Percentiles rank a stretch among this genome's conserved stretches.
These are phyloP conservation scores for Tolypocladium album DNA, from an alignment of 2,329 filamentous ascomycete genomes.

Conservation along the genomic window DNA sequence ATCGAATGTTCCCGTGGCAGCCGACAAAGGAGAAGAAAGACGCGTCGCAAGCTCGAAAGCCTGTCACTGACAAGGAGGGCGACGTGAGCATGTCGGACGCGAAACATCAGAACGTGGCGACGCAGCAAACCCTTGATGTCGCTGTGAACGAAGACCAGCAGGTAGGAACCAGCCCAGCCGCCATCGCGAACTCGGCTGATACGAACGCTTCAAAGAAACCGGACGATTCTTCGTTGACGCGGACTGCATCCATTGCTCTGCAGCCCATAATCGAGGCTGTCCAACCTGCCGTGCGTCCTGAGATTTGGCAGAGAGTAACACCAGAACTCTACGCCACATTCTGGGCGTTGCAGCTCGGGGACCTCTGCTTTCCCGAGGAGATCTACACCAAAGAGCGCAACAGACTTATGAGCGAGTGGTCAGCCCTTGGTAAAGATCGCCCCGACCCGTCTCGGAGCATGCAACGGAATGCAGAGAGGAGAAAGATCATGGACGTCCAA, in stretches of 20 bases:
- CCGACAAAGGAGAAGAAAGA: conserved; percentile 16
- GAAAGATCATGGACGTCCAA: conserved; percentile 58
- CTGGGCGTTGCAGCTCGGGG: conserved; percentile 79
- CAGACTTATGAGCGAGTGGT: conserved; percentile 55
- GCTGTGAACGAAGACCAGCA: conserved; percentile 23
- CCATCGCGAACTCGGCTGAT: conserved; percentile 12
- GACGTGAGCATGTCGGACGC: conserved; percentile 42
- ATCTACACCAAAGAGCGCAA: conserved; percentile 71
- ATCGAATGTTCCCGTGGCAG: conserved; percentile 42
- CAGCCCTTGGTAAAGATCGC: conserved; percentile 58
- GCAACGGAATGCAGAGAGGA: conserved; percentile 53
- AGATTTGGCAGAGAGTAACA: conserved; percentile 60
- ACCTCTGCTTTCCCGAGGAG: conserved; percentile 64
- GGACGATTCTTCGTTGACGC: conserved; percentile 21
- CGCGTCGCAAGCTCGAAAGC: conserved; percentile 11
- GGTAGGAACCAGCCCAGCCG: conserved; percentile 12
- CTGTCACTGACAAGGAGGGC: conserved; percentile 38
- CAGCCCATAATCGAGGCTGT: conserved; percentile 64
- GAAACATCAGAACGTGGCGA: conserved; percentile 14
- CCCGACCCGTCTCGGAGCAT: conserved; percentile 59
- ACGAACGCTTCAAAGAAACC: conserved; percentile 16
- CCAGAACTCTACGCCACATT: conserved; percentile 82
- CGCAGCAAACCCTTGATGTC: conserved; percentile 15
- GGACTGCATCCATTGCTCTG: conserved; percentile 30
- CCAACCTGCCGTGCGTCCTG: conserved; percentile 46